A percentile compares a stretch with the other conserved stretches of the same genome.
phyloP scores from a whole-genome alignment of 1,284 basidiomycete genomes.

The Cryptococcus sp. region DNA sequence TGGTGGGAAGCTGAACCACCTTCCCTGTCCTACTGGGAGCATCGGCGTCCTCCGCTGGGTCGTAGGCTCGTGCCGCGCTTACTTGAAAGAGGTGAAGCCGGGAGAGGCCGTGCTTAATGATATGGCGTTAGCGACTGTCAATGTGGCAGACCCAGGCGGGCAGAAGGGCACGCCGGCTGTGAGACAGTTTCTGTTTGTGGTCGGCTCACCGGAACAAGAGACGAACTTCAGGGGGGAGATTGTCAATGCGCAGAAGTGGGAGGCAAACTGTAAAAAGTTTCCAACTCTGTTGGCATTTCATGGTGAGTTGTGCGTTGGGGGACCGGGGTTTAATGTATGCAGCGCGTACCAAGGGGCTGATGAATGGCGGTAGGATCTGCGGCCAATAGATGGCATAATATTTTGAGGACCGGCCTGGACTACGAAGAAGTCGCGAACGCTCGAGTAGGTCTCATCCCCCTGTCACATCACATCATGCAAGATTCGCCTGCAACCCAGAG shows the following conservation, averaged over 20 bases:
- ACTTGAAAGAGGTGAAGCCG: slow-evolving; percentile 22
- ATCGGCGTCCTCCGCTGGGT: slow-evolving; percentile 29
- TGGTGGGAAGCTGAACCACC: slow-evolving; percentile 11
- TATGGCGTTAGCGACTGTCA: too few relatives aligned
- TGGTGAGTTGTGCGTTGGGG: slow-evolving; percentile 7
- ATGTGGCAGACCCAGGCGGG: not conserved
- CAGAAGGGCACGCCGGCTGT: slow-evolving; percentile 1
- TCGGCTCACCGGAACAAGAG: slow-evolving; percentile 29
- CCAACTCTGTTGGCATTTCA: slow-evolving; percentile 30
- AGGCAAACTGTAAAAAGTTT: slow-evolving; percentile 13
- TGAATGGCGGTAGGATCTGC: slow-evolving; percentile 14
- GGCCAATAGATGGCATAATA: slow-evolving; percentile 29
- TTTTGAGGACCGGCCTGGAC: slow-evolving; percentile 26
- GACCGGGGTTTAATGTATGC: not conserved
- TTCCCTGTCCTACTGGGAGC: slow-evolving; percentile 11
- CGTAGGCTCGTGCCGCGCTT: slow-evolving; percentile 26
- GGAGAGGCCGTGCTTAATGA: slow-evolving; percentile 20
- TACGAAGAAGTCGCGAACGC: slow-evolving; percentile 21
- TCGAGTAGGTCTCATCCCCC: slow-evolving; percentile 10
- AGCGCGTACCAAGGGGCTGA: not conserved
- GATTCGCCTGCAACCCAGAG: too few relatives aligned
- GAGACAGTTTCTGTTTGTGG: slow-evolving; percentile 29
- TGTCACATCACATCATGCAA: not conserved
- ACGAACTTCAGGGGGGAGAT: slow-evolving; percentile 23
- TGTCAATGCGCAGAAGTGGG: slow-evolving; percentile 9